These are phyloP conservation scores for Rhypophila decipiens DNA, from an alignment of 495 filamentous ascomycete genomes.

Conservation along the genomic window DNA sequence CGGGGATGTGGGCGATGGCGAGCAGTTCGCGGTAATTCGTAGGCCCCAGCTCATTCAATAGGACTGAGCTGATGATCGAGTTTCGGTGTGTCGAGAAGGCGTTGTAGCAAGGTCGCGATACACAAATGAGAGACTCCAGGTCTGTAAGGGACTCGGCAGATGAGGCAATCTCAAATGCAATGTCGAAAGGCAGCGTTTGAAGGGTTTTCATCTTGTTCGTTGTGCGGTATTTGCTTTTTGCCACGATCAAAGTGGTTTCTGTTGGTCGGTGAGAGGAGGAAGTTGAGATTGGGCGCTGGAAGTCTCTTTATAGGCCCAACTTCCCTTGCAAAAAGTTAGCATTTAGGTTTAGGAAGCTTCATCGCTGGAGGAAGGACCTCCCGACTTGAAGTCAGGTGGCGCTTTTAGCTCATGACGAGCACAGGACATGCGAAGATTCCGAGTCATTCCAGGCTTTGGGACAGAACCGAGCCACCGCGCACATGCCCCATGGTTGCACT, in stretches of 20 bases:
- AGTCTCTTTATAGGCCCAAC: not conserved
- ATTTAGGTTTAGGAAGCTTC: not conserved
- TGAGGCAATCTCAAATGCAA: not conserved
- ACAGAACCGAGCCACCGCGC: too few species aligned
- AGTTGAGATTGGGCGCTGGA: not conserved
- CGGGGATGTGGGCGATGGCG: too few species aligned
- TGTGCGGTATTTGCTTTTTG: too few species aligned
- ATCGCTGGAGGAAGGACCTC: too few species aligned
- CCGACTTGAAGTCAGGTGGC: not conserved
- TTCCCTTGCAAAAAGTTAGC: not conserved
- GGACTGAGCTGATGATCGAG: not conserved
- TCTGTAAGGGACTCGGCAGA: not conserved
- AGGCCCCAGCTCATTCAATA: not conserved
- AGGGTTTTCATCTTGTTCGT: not conserved
- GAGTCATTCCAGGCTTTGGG: too few species aligned
- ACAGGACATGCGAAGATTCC: too few species aligned
- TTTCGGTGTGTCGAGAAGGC: not conserved
- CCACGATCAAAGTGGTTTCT: not conserved
- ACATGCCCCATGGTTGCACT: too few species aligned
- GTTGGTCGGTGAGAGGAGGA: not conserved
- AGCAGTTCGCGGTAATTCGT: not conserved
- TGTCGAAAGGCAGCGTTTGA: not conserved
- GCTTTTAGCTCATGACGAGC: not conserved
- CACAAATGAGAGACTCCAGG: not conserved
- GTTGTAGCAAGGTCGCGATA: not conserved